Base-by-base conservation (phyloP, 768 basidiomycete species). In the Tylopilus plumbeoviolaceoides region DNA sequence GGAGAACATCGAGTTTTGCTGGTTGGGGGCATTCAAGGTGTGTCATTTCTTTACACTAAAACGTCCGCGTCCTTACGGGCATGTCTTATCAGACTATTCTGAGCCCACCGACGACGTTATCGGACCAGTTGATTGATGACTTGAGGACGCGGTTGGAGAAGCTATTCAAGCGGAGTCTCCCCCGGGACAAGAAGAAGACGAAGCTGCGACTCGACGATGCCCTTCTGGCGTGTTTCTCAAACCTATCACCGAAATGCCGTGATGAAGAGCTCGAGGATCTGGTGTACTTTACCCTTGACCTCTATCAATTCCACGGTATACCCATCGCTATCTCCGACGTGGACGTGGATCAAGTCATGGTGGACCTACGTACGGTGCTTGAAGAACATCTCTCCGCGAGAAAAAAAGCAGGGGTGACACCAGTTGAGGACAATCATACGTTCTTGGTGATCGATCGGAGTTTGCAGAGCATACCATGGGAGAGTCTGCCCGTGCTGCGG, bases 21-120 rank as follows among this genome's bases (percentile, higher is more conserved):
- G 97, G 97, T 76, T 99, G 3, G 95, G 97, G 1, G 93, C 88
- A 20, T 98, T 97, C 81, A 98, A 98, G 84, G 95, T 94, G 46
- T 31, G 76, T 61, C 4, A 9, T 52, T 15, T 31, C 18, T 4
- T 35, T 44, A 5, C 15, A 15, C n/a, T 36, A 12, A 25, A 25
- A 53, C 3, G 15, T 28, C 17, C 36, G 18, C 5, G 39, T 42
- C 2, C 17, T 43, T 48, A 48, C 35, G 47, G 1, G 25, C 53
- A 9, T 30, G 20, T 15, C 39, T 27, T 30, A n/a, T 41, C 14
- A 59, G 89, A 84, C 85, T 1, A 84, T 89, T 62, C 72, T 84
- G 28, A 81, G 77, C 51, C 75, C 78, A 20, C 74, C 75, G 2
- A 70, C 69, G 31, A 70, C 69, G 43, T 59, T 75, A 30, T 69